phyloP scores from a whole-genome alignment of 768 basidiomycete genomes.

The Rhodotorula sphaerocarpa region DNA sequence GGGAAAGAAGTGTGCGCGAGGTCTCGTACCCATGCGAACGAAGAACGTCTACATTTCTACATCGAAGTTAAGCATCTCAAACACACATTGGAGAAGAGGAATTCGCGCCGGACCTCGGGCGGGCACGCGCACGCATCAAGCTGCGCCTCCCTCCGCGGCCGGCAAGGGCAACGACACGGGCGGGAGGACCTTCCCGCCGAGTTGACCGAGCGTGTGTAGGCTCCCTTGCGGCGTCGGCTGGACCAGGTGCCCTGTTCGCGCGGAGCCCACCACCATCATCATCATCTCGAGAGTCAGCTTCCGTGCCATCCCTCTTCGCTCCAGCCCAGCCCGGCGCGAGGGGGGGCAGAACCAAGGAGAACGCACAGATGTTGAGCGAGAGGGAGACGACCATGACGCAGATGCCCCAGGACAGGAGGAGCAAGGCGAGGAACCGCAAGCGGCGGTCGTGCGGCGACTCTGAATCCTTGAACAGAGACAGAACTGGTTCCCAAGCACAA shows the following conservation, averaged over 20 bases:
- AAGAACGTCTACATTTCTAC: too few relatives aligned
- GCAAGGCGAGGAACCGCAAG: slow-evolving; percentile 7
- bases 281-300: too few relatives aligned
- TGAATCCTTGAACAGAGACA: slow-evolving; percentile 29
- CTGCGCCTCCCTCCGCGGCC: too few relatives aligned
- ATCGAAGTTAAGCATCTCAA: too few relatives aligned
- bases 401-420: slow-evolving; percentile 29
- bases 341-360: neutral
- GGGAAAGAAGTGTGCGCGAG: too few relatives aligned
- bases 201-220: slow-evolving; percentile 5
- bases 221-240: neutral
- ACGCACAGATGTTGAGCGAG: slow-evolving; percentile 25
- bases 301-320: too few relatives aligned
- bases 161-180: too few relatives aligned
- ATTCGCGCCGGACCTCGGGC: too few relatives aligned
- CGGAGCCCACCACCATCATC: neutral
- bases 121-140: too few relatives aligned
- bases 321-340: neutral
- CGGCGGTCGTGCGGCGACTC: slow-evolving; percentile 7
- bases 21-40: too few relatives aligned
- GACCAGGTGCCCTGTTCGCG: slow-evolving; percentile 14
- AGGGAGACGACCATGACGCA: slow-evolving; percentile 31
- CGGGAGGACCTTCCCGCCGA: slow-evolving; percentile 7
- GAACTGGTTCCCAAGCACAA: neutral
- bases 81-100: too few relatives aligned